These are phyloP conservation scores for Karstenula rhodostoma DNA, from an alignment of 2,329 filamentous ascomycete species.

Conservation along the genomic window DNA sequence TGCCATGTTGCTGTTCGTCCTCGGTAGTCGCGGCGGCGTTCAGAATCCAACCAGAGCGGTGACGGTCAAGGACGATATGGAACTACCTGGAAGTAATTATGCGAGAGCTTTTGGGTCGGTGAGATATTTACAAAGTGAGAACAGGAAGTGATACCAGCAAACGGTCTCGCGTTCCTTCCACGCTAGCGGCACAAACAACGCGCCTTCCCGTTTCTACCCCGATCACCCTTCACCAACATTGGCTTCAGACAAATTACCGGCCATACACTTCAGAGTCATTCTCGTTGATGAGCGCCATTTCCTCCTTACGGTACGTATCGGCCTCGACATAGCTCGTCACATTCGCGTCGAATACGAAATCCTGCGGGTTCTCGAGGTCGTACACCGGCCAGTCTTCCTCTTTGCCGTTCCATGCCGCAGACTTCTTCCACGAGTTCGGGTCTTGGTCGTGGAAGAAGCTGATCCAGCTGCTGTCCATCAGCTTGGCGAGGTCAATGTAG, in stretches of 20 bases:
- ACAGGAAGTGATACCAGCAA: background rate
- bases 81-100: background rate
- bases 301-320: slow-evolving; percentile 55
- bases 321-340: slow-evolving; percentile 48
- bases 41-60: background rate
- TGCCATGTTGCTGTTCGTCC: background rate
- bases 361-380: slow-evolving; percentile 41
- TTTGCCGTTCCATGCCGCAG: slow-evolving; percentile 22
- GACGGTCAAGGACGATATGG: background rate
- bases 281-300: slow-evolving; percentile 54
- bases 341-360: slow-evolving; percentile 59
- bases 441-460: slow-evolving; percentile 55
- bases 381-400: slow-evolving; percentile 53
- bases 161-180: background rate
- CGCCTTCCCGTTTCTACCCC: background rate
- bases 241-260: background rate
- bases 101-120: background rate
- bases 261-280: background rate
- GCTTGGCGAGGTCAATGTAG: slow-evolving; percentile 50
- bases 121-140: background rate
- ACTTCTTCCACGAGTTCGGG: slow-evolving; percentile 31
- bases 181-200: background rate
- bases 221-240: background rate
- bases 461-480: slow-evolving; percentile 57
- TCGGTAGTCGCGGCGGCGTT: background rate